Percentiles rank a stretch among this genome's conserved stretches.
Evolutionary conservation across 148 eudicot genomes (phyloP).

Genomic region (Mesembryanthemum crystallinum): DNA sequence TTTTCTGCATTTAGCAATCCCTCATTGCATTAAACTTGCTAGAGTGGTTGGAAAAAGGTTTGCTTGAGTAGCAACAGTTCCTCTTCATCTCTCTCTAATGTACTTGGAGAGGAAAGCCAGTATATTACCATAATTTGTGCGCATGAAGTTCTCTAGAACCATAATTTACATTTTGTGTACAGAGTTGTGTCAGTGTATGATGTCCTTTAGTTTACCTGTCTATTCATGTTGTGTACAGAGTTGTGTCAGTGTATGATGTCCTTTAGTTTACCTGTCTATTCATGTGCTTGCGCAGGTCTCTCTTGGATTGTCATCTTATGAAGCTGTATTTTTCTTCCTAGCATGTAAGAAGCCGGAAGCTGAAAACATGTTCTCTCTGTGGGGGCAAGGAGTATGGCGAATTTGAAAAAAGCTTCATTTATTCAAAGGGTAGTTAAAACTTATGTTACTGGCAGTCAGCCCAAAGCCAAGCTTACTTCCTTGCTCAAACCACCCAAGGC

Average conservation of each 20-base stretch:
- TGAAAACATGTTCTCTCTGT: not conserved
- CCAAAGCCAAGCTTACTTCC: conserved; percentile 22
- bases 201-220: not conserved
- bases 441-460: conserved; percentile 23
- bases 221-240: not conserved
- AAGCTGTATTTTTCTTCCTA: not conserved
- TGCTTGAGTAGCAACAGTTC: no score
- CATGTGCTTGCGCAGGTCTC: conserved; percentile 17
- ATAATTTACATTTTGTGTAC: not conserved
- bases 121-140: no score
- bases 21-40: not conserved
- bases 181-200: not conserved
- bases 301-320: not conserved
- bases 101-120: not conserved
- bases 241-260: not conserved
- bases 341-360: conserved; percentile 9
- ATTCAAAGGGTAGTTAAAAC: not conserved
- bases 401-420: conserved; percentile 3
- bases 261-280: not conserved
- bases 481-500: conserved; percentile 33
- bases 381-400: conserved; percentile 17
- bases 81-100: no score
- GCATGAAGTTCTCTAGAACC: not conserved
- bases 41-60: not conserved
- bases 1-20: not conserved